Evolutionary conservation across 2,329 filamentous ascomycete species (phyloP).

Genomic region (Verticillium nubilum): DNA sequence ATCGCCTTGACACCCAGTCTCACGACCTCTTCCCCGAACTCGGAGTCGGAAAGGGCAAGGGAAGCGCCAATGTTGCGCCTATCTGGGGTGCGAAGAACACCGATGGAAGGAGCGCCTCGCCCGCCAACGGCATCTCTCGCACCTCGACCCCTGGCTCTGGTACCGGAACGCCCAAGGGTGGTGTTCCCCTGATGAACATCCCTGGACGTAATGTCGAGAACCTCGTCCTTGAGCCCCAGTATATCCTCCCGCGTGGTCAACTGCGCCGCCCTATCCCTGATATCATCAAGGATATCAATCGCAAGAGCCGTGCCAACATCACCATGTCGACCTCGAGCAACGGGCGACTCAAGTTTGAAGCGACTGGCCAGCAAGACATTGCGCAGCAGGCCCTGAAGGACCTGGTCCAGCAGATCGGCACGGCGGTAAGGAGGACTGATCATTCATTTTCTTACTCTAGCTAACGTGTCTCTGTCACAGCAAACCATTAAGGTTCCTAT

Average conservation of each 20-base stretch:
- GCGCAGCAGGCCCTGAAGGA: constrained; percentile 87
- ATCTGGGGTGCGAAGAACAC: constrained; percentile 72
- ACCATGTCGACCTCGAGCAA: constrained; percentile 69
- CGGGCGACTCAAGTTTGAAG: constrained; percentile 75
- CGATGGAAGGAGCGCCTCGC: constrained; percentile 35
- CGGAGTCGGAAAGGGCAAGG: constrained; percentile 63
- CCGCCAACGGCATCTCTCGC: constrained; percentile 51
- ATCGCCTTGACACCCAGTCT: constrained; percentile 71
- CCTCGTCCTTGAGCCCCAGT: constrained; percentile 66
- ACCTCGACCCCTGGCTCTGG: constrained; percentile 60
- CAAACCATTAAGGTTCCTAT: constrained; percentile 68
- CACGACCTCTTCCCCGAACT: constrained; percentile 94
- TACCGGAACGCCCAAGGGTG: constrained; percentile 37
- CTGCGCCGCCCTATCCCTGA: constrained; percentile 82
- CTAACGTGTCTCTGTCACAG: constrained; percentile 18
- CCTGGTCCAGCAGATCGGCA: constrained; percentile 79
- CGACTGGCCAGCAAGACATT: constrained; percentile 74
- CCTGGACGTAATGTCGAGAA: constrained; percentile 79
- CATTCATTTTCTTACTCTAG: background rate
- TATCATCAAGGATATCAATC: constrained; percentile 86
- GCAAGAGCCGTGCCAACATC: constrained; percentile 81
- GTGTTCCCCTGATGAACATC: constrained; percentile 60
- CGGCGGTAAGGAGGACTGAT: constrained; percentile 57
- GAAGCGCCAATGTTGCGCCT: constrained; percentile 57
- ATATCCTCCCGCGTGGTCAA: constrained; percentile 70